Conservation (phyloP, 169 alveolate genomes). For the Eimeria acervulina region DNA sequence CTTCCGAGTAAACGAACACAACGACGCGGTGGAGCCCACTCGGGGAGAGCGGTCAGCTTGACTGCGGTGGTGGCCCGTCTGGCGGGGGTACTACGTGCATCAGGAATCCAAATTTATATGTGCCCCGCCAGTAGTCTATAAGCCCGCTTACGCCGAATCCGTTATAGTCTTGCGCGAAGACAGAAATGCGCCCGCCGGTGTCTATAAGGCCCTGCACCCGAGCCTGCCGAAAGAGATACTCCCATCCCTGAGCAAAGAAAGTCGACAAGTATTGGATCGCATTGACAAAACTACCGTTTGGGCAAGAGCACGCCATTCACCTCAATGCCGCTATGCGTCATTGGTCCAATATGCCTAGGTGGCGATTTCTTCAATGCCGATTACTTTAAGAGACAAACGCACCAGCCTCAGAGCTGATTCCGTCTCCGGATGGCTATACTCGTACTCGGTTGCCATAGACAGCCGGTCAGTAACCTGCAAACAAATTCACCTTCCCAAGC, state of each 20-base stretch:
- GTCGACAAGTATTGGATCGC: no score
- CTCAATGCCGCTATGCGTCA: background rate
- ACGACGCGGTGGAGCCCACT: background rate
- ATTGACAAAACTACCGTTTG: no score
- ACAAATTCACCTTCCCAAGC: background rate
- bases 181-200: constrained; percentile 94
- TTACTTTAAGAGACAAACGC: background rate
- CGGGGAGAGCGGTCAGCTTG: background rate
- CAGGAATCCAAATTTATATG: constrained; percentile 95
- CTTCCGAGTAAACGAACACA: background rate
- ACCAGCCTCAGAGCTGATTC: constrained; percentile 90
- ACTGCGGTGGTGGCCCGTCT: constrained; percentile 78
- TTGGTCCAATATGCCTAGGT: background rate
- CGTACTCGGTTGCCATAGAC: constrained; percentile 94
- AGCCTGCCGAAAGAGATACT: constrained; percentile 95
- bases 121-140: constrained; percentile 93
- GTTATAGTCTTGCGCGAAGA: constrained; percentile 93
- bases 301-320: background rate
- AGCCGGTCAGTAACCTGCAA: constrained; percentile 91
- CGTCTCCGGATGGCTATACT: constrained; percentile 88
- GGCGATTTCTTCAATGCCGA: background rate
- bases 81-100: constrained; percentile 95
- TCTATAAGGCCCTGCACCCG: constrained; percentile 95
- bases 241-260: constrained; percentile 93
- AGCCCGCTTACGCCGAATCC: constrained; percentile 95